Percentiles rank a stretch among this genome's conserved stretches.
Evolutionary conservation across 2,329 filamentous ascomycete species (phyloP).

Genomic region (Colletotrichum lentis): DNA sequence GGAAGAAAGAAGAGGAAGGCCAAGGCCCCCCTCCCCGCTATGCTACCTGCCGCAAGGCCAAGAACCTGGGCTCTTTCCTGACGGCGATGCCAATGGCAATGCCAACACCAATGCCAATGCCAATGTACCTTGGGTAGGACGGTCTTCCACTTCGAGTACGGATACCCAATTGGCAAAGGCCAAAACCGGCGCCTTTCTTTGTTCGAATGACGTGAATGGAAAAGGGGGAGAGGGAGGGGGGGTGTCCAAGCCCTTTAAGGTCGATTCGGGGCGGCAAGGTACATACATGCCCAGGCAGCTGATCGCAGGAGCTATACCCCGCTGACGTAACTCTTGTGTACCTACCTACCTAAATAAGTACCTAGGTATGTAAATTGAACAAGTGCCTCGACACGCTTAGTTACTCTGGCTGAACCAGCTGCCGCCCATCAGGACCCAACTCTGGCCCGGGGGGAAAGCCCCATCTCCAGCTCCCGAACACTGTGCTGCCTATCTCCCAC

Average conservation of each 20-base stretch:
- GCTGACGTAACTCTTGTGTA: not conserved
- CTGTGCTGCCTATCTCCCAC: too few relatives aligned
- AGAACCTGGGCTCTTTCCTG: not conserved
- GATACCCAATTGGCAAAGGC: not conserved
- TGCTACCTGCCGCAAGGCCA: not conserved
- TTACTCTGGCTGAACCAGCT: too few relatives aligned
- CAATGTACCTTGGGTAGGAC: not conserved
- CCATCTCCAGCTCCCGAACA: too few relatives aligned
- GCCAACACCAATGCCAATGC: not conserved
- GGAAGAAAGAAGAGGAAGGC: not conserved
- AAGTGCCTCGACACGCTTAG: too few relatives aligned
- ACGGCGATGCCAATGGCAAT: not conserved
- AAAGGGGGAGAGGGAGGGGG: too few relatives aligned
- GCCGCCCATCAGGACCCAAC: too few relatives aligned
- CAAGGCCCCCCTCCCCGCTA: conserved; percentile 7
- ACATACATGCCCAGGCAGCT: too few relatives aligned
- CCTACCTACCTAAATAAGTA: too few relatives aligned
- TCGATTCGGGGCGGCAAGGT: conserved; percentile 13
- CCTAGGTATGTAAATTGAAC: too few relatives aligned
- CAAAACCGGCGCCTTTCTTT: not conserved
- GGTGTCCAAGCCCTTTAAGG: conserved; percentile 8
- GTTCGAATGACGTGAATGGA: conserved; percentile 25
- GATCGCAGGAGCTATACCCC: conserved; percentile 31
- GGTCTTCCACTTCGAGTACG: too few relatives aligned
- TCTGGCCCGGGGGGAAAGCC: too few relatives aligned